These are phyloP conservation scores for Fusarium lyarnte DNA, from an alignment of 2,329 filamentous ascomycete species.

Conservation along the genomic window DNA sequence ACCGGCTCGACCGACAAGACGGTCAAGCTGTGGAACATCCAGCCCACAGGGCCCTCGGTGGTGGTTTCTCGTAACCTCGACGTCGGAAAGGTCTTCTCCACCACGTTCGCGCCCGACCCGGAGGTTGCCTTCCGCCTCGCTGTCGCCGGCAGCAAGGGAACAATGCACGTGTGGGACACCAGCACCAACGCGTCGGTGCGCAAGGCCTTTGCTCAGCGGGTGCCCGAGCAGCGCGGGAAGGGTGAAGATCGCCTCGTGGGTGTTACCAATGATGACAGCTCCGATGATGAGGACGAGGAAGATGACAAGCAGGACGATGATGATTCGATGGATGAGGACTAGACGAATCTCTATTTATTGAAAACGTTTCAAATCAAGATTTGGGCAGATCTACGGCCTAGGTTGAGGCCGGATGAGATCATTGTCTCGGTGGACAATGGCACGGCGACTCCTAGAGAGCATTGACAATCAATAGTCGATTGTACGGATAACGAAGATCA, in stretches of 20 bases:
- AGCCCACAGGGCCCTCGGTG: slow-evolving; percentile 82
- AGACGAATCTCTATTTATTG: slow-evolving; percentile 22
- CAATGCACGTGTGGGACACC: slow-evolving; percentile 95
- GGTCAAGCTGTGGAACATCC: slow-evolving; percentile 96
- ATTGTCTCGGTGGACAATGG: slow-evolving; percentile 19
- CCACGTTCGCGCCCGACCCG: slow-evolving; percentile 86
- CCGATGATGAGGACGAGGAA: slow-evolving; percentile 66
- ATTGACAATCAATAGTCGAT: slow-evolving; percentile 20
- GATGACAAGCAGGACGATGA: slow-evolving; percentile 65
- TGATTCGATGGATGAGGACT: slow-evolving; percentile 67
- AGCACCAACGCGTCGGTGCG: slow-evolving; percentile 90
- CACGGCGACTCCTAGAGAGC: slow-evolving; percentile 8
- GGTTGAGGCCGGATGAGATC: slow-evolving; percentile 13
- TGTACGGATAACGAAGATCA: slow-evolving; percentile 6
- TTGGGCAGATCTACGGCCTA: slow-evolving; percentile 1
- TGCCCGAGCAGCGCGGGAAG: slow-evolving; percentile 65
- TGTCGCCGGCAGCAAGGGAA: slow-evolving; percentile 93
- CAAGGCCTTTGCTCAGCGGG: slow-evolving; percentile 78
- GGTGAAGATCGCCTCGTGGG: slow-evolving; percentile 82
- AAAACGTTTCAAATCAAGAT: slow-evolving; percentile 12
- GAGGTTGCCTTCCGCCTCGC: slow-evolving; percentile 93
- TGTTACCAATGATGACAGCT: slow-evolving; percentile 74
- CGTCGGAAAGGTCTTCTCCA: slow-evolving; percentile 93
- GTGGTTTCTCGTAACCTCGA: slow-evolving; percentile 92
- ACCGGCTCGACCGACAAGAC: slow-evolving; percentile 95